phyloP scores from a whole-genome alignment of 2,329 filamentous ascomycete species.

The Talaromyces sp. region DNA sequence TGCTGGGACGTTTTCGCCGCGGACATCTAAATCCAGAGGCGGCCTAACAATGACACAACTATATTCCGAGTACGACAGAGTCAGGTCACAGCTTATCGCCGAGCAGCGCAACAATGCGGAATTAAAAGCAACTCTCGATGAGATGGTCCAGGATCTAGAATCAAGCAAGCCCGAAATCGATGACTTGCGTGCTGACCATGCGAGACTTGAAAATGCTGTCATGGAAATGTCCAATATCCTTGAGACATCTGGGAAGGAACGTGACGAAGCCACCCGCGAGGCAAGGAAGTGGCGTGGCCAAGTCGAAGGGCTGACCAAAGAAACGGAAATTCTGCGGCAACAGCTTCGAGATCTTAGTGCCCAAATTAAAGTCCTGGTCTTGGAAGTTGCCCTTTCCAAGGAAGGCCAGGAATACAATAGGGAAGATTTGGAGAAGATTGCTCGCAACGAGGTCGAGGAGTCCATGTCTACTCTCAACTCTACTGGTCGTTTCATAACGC shows the following conservation, averaged over 20 bases:
- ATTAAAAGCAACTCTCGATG: slow-evolving; percentile 72
- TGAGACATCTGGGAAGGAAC: slow-evolving; percentile 74
- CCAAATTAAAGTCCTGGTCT: slow-evolving; percentile 84
- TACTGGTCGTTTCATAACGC: slow-evolving; percentile 82
- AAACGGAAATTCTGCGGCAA: slow-evolving; percentile 74
- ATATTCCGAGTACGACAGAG: slow-evolving; percentile 57
- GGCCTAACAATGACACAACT: slow-evolving; percentile 59
- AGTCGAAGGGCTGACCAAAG: slow-evolving; percentile 56
- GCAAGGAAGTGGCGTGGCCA: slow-evolving; percentile 74
- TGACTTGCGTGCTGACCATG: slow-evolving; percentile 75
- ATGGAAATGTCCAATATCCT: slow-evolving; percentile 79
- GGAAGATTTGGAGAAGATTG: slow-evolving; percentile 70
- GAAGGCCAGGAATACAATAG: slow-evolving; percentile 79
- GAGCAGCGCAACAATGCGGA: slow-evolving; percentile 72
- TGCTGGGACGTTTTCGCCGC: slow-evolving; percentile 48
- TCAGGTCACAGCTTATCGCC: slow-evolving; percentile 64
- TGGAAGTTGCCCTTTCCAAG: slow-evolving; percentile 71
- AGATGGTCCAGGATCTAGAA: slow-evolving; percentile 80
- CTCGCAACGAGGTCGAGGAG: slow-evolving; percentile 70
- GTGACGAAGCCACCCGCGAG: slow-evolving; percentile 73
- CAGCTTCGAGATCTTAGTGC: slow-evolving; percentile 85
- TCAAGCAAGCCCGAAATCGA: slow-evolving; percentile 82
- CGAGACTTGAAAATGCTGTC: slow-evolving; percentile 73
- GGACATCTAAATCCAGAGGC: slow-evolving; percentile 50
- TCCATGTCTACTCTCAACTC: slow-evolving; percentile 71